phyloP scores from a whole-genome alignment of 805 yeast species.

The Monosporozyma aerobia region DNA sequence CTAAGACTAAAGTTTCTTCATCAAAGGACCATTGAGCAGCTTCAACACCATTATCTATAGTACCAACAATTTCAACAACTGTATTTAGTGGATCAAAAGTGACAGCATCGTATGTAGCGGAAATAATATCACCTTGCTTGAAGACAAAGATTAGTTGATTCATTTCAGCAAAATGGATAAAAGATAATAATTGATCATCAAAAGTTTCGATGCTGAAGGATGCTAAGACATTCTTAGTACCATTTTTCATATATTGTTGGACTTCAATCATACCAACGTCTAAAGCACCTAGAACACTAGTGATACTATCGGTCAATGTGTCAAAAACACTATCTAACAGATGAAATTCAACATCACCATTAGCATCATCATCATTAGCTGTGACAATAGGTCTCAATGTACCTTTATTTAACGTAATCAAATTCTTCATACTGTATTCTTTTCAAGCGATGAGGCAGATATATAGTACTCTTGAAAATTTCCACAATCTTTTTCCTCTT shows the following conservation, averaged over 20 bases:
- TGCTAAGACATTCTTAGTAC: conserved; percentile 49
- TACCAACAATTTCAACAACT: conserved; percentile 65
- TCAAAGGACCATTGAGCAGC: conserved; percentile 86
- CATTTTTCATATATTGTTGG: conserved; percentile 64
- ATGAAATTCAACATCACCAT: conserved; percentile 8
- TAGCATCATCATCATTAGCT: conserved; percentile 9
- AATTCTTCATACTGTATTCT: conserved; percentile 23
- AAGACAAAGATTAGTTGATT: conserved; percentile 58
- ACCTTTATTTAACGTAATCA: conserved; percentile 28
- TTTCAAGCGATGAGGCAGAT: neutral
- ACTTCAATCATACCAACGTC: conserved; percentile 57
- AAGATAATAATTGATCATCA: conserved; percentile 40
- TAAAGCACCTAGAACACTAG: conserved; percentile 49
- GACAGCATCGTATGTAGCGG: conserved; percentile 49
- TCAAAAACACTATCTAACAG: conserved; percentile 44
- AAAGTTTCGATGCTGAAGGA: conserved; percentile 43
- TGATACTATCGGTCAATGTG: conserved; percentile 61
- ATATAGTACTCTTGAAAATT: neutral
- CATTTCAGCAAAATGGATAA: conserved; percentile 63
- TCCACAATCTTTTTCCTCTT: neutral
- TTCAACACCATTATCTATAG: conserved; percentile 63
- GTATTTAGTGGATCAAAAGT: conserved; percentile 38
- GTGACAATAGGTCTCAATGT: conserved; percentile 18
- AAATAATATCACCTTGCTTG: conserved; percentile 63
- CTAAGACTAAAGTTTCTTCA: conserved; percentile 71